Base-by-base conservation (phyloP, 139 green algal species). In the Picochlorum sp. region DNA sequence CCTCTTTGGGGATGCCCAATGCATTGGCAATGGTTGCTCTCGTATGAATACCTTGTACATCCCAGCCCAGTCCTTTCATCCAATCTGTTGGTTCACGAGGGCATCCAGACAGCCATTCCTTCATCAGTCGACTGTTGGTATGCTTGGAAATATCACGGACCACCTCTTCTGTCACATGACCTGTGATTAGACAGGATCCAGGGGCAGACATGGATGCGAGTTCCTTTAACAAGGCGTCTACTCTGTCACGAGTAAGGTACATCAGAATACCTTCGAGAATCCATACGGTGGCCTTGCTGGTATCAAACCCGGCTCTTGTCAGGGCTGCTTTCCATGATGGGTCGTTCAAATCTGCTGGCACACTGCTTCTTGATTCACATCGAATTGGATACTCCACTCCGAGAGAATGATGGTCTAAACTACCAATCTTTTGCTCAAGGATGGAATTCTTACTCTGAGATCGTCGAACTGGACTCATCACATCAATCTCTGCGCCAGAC, bases 241-340 rank as follows among this genome's bases (percentile, higher is more conserved):
- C 74, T 13, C 61, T 61, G 16, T 62, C 30, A 18, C 70, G 67
- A 49, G 79, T 69, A 34, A 88, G 57, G 57, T 84, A 87, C 49
- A 82, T 81, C 15, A 82, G 37, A 54, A 88, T 57, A 1, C 79
- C 79, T 60, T 88, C 82, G 49, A 72, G 45, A 15, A 85, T 52
- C 77, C 77, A 86, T 20, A 76, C 37, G 14, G 72, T 75, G 6
- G 77, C 66, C 24, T 26, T 23, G 2, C 5, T 20, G 1, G 26
- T 18, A 11, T 76, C 60, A 13, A 82, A 58, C 1, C 69, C 72
- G 18, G 51, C 55, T 14, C 8, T 13, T 21, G 16, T 38, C 14
- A 69, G 62, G 4, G 49, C 62, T 21, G n/a, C 26, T 26, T n/a
- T 31, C 61, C 61, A 67, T 24, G 21, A 49, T 24, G 16, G 9